These are phyloP conservation scores for Ramaria rubella DNA, from an alignment of 768 basidiomycete genomes.

Conservation along the genomic window DNA sequence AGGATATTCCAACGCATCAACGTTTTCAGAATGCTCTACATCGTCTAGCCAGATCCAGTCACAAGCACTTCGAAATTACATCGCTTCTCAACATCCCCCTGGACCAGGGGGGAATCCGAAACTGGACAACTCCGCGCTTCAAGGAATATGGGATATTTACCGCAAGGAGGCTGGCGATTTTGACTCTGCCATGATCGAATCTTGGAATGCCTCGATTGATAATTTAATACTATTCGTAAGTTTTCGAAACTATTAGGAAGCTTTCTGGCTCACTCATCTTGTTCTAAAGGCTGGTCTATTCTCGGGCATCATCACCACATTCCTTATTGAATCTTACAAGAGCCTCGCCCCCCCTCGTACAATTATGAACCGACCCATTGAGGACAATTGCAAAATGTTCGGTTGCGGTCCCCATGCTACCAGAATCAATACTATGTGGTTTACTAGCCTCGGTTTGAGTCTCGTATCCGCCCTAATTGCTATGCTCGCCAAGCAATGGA, in stretches of 20 bases:
- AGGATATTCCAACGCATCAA: background rate
- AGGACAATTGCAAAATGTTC: background rate
- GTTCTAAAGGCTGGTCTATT: background rate
- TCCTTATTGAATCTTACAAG: background rate
- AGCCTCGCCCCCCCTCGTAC: background rate
- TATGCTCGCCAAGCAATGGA: slow-evolving; percentile 21
- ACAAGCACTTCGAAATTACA: background rate
- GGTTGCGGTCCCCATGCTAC: slow-evolving; percentile 1
- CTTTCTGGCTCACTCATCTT: background rate
- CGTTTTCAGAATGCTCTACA: background rate
- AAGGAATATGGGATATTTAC: slow-evolving; percentile 1
- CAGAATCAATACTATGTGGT: slow-evolving; percentile 17
- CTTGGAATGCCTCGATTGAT: background rate
- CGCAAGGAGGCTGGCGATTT: background rate
- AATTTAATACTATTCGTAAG: background rate
- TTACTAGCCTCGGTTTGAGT: slow-evolving; percentile 17
- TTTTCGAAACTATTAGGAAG: background rate
- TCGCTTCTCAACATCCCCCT: background rate
- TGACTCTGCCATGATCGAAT: background rate
- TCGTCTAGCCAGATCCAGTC: background rate
- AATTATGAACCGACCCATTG: background rate
- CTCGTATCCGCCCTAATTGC: slow-evolving; percentile 17
- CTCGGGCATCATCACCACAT: background rate
- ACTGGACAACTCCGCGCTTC: background rate
- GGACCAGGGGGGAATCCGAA: background rate